Evolutionary conservation across 2,329 filamentous ascomycete genomes (phyloP).

Genomic region (Falciphora oryzae): DNA sequence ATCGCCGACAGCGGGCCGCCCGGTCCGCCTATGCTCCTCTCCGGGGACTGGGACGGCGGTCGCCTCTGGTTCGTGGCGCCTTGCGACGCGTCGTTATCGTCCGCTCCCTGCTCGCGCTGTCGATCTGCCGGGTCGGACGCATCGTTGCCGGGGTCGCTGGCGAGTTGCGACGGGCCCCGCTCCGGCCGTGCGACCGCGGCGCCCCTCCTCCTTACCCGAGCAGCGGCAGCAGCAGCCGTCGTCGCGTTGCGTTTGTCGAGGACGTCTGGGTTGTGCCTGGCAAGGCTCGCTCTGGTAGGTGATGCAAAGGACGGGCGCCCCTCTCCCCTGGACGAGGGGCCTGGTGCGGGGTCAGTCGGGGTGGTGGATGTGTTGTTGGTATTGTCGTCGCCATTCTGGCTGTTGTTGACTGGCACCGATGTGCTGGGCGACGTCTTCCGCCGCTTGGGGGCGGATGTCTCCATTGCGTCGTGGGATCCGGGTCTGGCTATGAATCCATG

Average conservation of each 20-base stretch:
- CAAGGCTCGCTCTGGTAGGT: conserved; percentile 59
- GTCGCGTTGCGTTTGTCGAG: conserved; percentile 32
- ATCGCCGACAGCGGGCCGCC: conserved; percentile 23
- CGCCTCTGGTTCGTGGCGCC: not conserved
- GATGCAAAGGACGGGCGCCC: conserved; percentile 55
- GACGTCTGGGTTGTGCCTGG: conserved; percentile 55
- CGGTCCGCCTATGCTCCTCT: conserved; percentile 24
- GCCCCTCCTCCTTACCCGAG: not conserved
- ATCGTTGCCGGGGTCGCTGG: conserved; percentile 9
- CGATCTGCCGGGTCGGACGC: not conserved
- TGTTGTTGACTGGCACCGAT: conserved; percentile 29
- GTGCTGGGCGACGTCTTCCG: conserved; percentile 55
- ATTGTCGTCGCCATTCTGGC: conserved; percentile 13
- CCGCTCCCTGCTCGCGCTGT: conserved; percentile 7
- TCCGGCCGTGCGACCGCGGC: not conserved
- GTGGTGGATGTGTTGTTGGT: conserved; percentile 29
- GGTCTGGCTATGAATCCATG: not conserved
- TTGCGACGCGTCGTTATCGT: not conserved
- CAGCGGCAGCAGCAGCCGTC: not conserved
- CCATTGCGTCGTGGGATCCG: conserved; percentile 31
- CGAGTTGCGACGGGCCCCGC: conserved; percentile 16
- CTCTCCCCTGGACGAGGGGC: conserved; percentile 16
- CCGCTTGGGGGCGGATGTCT: conserved; percentile 56
- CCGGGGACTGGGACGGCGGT: conserved; percentile 20
- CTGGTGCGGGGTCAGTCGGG: conserved; percentile 23